A percentile compares a stretch with the other conserved stretches of the same genome.
These are phyloP conservation scores for Fusarium acutatum DNA, from an alignment of 2,329 filamentous ascomycete species.

Conservation along the genomic window DNA sequence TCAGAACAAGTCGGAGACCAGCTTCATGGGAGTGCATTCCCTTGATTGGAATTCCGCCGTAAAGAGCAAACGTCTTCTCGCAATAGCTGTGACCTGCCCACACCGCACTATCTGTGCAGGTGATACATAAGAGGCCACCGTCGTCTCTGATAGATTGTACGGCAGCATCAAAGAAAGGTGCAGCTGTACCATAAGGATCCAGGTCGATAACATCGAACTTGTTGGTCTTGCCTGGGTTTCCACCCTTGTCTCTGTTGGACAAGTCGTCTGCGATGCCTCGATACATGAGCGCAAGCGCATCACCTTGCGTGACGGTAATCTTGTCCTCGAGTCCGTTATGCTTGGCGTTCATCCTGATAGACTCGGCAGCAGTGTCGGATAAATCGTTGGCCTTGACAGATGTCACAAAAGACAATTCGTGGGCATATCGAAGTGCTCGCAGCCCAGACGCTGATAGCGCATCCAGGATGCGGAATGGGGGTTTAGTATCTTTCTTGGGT, in stretches of 20 bases:
- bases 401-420: constrained; percentile 87
- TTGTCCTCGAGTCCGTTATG: constrained; percentile 80
- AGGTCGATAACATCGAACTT: constrained; percentile 95
- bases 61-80: constrained; percentile 93
- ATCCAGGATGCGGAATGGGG: constrained; percentile 85
- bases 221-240: constrained; percentile 51
- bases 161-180: constrained; percentile 90
- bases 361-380: constrained; percentile 76
- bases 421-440: constrained; percentile 87
- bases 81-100: constrained; percentile 95
- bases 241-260: constrained; percentile 51
- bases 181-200: constrained; percentile 94
- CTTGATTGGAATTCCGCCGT: constrained; percentile 88
- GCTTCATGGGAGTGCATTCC: constrained; percentile 88
- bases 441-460: constrained; percentile 94
- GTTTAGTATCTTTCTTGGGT: constrained; percentile 44
- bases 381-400: constrained; percentile 91
- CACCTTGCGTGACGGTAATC: constrained; percentile 78
- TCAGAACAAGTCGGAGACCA: constrained; percentile 84
- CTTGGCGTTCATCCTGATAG: constrained; percentile 84
- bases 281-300: constrained; percentile 95
- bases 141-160: constrained; percentile 84
- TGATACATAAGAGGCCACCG: constrained; percentile 91
- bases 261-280: constrained; percentile 66
- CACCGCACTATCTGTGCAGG: constrained; percentile 94